Conservation (phyloP, 148 eudicot genomes). For the Rhododendron simsii region DNA sequence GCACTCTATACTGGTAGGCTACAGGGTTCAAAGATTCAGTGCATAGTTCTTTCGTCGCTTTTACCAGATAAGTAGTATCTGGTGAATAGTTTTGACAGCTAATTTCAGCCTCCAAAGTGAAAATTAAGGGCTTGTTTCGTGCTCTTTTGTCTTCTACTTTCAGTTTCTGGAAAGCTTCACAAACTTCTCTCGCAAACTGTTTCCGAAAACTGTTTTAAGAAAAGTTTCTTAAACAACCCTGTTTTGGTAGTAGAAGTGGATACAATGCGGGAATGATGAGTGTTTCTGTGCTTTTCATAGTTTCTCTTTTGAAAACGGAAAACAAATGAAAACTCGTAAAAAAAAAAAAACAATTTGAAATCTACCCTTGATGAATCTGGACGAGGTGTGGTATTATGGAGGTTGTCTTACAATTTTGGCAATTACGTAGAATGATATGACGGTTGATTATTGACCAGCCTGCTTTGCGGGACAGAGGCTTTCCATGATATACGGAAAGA, state of each 20-base stretch:
- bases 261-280: background rate
- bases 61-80: background rate
- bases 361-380: background rate
- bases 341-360: background rate
- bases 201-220: background rate
- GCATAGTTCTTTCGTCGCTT: background rate
- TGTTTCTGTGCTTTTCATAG: background rate
- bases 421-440: background rate
- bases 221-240: background rate
- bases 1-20: background rate
- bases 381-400: background rate
- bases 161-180: background rate
- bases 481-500: background rate
- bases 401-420: background rate
- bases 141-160: background rate
- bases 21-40: background rate
- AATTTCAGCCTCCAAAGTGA: background rate
- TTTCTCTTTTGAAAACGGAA: background rate
- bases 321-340: background rate
- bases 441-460: background rate
- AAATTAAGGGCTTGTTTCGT: background rate
- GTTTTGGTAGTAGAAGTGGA: background rate
- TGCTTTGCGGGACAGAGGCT: background rate
- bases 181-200: background rate
- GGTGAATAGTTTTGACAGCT: background rate